Evolutionary conservation across 164 flowering plant genomes (phyloP).

Genomic region (Magnolia sinica): DNA sequence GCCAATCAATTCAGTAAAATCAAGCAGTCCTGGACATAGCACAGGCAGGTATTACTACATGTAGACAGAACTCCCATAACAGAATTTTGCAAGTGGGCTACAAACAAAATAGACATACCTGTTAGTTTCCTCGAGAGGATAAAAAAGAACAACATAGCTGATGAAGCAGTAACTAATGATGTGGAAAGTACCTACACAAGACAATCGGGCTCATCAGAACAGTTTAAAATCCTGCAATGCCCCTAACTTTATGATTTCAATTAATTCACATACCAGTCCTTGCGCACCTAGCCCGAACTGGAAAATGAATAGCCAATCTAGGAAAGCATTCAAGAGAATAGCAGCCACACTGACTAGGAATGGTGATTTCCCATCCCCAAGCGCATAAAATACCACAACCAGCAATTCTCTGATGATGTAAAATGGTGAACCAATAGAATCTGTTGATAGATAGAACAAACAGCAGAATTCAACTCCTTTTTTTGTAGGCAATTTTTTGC

Average conservation of each 20-base stretch:
- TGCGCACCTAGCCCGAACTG: conserved; percentile 27
- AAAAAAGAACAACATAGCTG: conserved; percentile 20
- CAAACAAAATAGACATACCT: conserved; percentile 14
- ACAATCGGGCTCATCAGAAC: background rate
- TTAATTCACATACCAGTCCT: conserved; percentile 29
- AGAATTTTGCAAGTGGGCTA: background rate
- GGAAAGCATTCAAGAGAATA: conserved; percentile 25
- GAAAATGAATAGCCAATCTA: conserved; percentile 30
- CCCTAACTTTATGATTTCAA: background rate
- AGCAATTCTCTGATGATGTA: conserved; percentile 27
- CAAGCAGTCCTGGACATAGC: conserved; percentile 12
- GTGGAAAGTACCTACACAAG: conserved; percentile 29
- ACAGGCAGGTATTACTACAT: background rate
- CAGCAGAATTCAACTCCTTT: background rate
- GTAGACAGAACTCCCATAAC: background rate
- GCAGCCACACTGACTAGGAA: conserved; percentile 23
- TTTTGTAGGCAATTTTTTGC: background rate
- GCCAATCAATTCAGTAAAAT: conserved; percentile 7
- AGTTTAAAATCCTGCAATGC: background rate
- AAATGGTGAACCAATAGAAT: conserved; percentile 33
- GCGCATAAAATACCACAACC: conserved; percentile 31
- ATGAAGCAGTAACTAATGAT: conserved; percentile 26
- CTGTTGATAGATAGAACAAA: conserved; percentile 12
- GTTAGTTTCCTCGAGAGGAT: conserved; percentile 25
- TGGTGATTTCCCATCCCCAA: conserved; percentile 29